These are phyloP conservation scores for Venturia carpophila DNA, from an alignment of 2,329 filamentous ascomycete genomes.

Conservation along the genomic window DNA sequence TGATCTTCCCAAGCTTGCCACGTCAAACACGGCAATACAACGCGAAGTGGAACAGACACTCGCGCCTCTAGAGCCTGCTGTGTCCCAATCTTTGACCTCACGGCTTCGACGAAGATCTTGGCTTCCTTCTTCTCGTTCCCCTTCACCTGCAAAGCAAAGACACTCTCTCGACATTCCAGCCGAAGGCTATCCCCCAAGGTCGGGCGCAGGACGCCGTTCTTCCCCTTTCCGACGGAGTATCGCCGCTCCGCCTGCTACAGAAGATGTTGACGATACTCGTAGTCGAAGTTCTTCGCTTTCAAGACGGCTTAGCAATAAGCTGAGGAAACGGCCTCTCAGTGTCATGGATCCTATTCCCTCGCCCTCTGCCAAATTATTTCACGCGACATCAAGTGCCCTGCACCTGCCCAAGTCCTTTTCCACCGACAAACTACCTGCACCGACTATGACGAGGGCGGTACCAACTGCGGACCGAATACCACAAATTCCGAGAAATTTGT, in stretches of 20 bases:
- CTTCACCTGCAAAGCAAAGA: slow-evolving; percentile 16
- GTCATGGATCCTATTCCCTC: background rate
- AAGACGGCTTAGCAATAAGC: slow-evolving; percentile 15
- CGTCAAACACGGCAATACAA: slow-evolving; percentile 10
- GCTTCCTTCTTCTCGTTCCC: slow-evolving; percentile 18
- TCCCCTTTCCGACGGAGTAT: slow-evolving; percentile 10
- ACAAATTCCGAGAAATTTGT: slow-evolving; percentile 36
- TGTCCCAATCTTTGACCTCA: slow-evolving; percentile 12
- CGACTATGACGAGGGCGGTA: slow-evolving; percentile 30
- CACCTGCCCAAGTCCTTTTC: slow-evolving; percentile 42
- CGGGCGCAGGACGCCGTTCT: slow-evolving; percentile 11
- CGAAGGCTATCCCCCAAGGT: background rate
- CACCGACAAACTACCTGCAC: slow-evolving; percentile 37
- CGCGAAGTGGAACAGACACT: background rate
- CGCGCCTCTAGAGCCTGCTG: background rate
- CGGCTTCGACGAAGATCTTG: slow-evolving; percentile 16
- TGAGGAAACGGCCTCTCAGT: slow-evolving; percentile 13
- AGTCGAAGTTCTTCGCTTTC: slow-evolving; percentile 16
- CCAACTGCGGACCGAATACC: slow-evolving; percentile 31
- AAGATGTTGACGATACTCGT: background rate
- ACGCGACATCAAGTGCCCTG: slow-evolving; percentile 18
- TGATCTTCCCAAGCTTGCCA: slow-evolving; percentile 15
- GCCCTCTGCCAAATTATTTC: background rate
- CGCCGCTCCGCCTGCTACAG: background rate
- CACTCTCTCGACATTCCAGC: background rate